Base-by-base conservation (phyloP, 495 filamentous ascomycete species). In the Penicillium goetzii region DNA sequence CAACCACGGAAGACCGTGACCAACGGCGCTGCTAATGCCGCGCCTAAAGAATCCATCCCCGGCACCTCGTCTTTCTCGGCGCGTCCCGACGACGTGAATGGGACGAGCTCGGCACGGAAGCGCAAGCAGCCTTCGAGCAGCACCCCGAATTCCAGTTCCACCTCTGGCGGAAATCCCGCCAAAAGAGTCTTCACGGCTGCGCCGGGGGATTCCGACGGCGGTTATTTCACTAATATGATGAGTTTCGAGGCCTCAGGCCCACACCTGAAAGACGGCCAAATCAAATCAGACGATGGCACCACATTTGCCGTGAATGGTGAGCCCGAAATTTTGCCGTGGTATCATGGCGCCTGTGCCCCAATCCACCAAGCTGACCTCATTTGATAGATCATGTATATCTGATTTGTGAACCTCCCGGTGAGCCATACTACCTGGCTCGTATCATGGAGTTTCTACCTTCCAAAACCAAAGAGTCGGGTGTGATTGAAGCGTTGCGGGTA, bases 371-470 rank as follows among this genome's bases (percentile, higher is more conserved):
- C 36, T 61, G 38, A 59, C 50, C 5, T 17, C 14, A 55, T 34
- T 8, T 38, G 62, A 11, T 76, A 99, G 95, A 99, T 80, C 92
- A 97, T 71, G 89, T 97, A 51, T 99, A 98, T 80, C 86, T 98
- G 65, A 89, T 99, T 60, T 99, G 93, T 78, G 95, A 99, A 76
- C 95, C 95, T 17, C 95, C 95, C 3, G 95, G 95, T 40, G 95
- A 99, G 74, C 96, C 95, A 26, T 99, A 99, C 77, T 99, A 99
- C 74, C 79, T 99, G 61, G 93, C 90, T 51, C 90, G 95, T 60
- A 93, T 99, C 72, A 98, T 99, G 93, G 96, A 98, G 75, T 97
- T 97, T 70, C 80, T 97, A 58, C 92, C 96, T 62, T 82, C 84
- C 61, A 88, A 91, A 62, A 91, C 93, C 60, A 84, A 93, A 73